Evolutionary conservation across 495 filamentous ascomycete genomes (phyloP).

Genomic region (Xylaria longipes): DNA sequence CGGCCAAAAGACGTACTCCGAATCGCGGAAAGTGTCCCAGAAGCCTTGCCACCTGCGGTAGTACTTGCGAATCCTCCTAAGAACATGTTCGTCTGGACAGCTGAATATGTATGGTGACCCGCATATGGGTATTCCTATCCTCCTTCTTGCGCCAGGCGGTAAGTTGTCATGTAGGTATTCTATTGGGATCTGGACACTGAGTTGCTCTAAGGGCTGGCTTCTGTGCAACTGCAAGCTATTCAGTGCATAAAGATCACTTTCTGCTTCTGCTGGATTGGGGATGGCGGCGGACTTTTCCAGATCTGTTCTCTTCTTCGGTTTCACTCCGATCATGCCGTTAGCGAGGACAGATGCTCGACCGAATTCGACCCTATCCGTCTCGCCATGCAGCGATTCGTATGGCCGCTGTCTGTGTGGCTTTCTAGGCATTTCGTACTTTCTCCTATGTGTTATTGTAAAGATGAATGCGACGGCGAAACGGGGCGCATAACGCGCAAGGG

Average conservation of each 20-base stretch:
- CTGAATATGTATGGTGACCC: slow-evolving; percentile 9
- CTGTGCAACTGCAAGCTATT: slow-evolving; percentile 10
- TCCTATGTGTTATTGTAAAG: background rate
- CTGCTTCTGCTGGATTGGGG: background rate
- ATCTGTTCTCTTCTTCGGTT: background rate
- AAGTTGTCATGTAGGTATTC: background rate
- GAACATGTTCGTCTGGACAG: background rate
- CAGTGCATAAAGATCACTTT: slow-evolving; percentile 9
- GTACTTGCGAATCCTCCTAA: background rate
- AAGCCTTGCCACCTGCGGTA: background rate
- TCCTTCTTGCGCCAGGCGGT: background rate
- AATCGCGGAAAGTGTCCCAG: background rate
- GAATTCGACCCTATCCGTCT: background rate
- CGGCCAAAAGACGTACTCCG: slow-evolving; percentile 22
- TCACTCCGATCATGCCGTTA: slow-evolving; percentile 20
- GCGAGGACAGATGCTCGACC: background rate
- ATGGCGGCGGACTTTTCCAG: background rate
- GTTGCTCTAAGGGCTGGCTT: background rate
- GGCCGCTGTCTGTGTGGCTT: background rate
- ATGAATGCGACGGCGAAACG: background rate
- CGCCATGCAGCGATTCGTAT: background rate
- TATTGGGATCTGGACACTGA: slow-evolving; percentile 8
- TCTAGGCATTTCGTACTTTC: background rate
- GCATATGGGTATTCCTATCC: background rate
- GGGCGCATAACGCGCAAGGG: background rate